Conservation (phyloP, 2,329 filamentous ascomycete species). For the Cytospora paraplurivora region DNA sequence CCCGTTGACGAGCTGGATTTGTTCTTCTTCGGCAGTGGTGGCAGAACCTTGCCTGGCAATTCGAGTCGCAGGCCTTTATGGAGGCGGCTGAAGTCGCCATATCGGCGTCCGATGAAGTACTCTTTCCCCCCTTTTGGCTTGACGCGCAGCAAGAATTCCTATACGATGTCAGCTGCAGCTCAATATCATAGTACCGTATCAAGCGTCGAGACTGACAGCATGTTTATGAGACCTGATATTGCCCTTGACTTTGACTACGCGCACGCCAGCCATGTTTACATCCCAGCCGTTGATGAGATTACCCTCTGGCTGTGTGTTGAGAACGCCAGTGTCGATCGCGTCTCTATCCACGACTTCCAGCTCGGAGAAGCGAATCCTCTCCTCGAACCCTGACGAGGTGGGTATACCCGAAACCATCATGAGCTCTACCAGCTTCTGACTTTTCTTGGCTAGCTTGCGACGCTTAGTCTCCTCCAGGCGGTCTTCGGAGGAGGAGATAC, state of each 20-base stretch:
- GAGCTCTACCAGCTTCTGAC: constrained; percentile 91
- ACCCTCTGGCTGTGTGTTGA: constrained; percentile 86
- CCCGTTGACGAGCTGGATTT: constrained; percentile 70
- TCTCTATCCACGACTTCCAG: constrained; percentile 94
- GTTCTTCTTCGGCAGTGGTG: constrained; percentile 88
- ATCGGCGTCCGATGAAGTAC: constrained; percentile 79
- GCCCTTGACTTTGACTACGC: constrained; percentile 77
- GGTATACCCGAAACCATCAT: constrained; percentile 99
- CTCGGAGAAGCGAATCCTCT: constrained; percentile 94
- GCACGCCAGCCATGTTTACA: constrained; percentile 89
- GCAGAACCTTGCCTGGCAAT: constrained; percentile 86
- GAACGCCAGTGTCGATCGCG: constrained; percentile 85
- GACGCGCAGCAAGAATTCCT: constrained; percentile 90
- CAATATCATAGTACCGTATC: constrained; percentile 13
- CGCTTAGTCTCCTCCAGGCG: constrained; percentile 95
- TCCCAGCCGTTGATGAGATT: constrained; percentile 96
- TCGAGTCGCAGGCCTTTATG: constrained; percentile 80
- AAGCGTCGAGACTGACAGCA: constrained; percentile 62
- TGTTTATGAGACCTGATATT: constrained; percentile 90
- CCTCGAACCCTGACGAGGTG: constrained; percentile 95
- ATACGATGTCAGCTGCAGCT: not conserved
- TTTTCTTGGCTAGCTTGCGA: constrained; percentile 87
- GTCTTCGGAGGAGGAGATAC: constrained; percentile 96
- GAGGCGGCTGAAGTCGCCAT: constrained; percentile 82
- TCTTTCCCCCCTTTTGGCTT: constrained; percentile 76